These are phyloP conservation scores for Cutaneotrichosporon cutaneum DNA, from an alignment of 1,284 basidiomycete species.

Conservation along the genomic window DNA sequence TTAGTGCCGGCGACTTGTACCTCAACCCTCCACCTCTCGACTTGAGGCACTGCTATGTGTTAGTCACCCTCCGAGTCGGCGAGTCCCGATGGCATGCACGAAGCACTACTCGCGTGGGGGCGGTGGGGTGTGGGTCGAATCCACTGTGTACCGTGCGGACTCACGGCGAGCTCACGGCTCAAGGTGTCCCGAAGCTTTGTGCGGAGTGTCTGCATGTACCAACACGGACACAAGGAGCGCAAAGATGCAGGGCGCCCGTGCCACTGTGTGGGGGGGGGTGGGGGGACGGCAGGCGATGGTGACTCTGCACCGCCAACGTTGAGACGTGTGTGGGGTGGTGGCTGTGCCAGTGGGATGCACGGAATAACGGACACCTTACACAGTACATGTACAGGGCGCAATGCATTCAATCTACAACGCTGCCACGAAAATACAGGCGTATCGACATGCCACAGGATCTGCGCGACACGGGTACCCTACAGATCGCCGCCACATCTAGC, in stretches of 20 bases:
- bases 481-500: not conserved
- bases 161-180: not conserved
- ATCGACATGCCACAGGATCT: not conserved
- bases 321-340: not conserved
- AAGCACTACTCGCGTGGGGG: too few relatives aligned
- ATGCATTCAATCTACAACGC: not conserved
- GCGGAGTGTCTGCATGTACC: not conserved
- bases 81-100: too few relatives aligned
- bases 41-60: too few relatives aligned
- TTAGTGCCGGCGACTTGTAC: too few relatives aligned
- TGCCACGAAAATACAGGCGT: not conserved
- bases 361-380: too few relatives aligned
- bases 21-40: too few relatives aligned
- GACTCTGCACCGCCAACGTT: not conserved
- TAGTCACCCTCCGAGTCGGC: too few relatives aligned
- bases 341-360: too few relatives aligned
- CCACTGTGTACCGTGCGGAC: not conserved
- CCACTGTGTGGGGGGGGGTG: too few relatives aligned
- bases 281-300: not conserved
- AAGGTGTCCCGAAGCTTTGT: slow-evolving; percentile 4
- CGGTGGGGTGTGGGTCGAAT: not conserved
- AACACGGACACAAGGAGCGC: not conserved
- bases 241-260: not conserved
- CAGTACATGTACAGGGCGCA: not conserved
- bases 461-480: not conserved